Base-by-base conservation (phyloP, 2,329 filamentous ascomycete genomes). In the Sporothrix euskadiensis region DNA sequence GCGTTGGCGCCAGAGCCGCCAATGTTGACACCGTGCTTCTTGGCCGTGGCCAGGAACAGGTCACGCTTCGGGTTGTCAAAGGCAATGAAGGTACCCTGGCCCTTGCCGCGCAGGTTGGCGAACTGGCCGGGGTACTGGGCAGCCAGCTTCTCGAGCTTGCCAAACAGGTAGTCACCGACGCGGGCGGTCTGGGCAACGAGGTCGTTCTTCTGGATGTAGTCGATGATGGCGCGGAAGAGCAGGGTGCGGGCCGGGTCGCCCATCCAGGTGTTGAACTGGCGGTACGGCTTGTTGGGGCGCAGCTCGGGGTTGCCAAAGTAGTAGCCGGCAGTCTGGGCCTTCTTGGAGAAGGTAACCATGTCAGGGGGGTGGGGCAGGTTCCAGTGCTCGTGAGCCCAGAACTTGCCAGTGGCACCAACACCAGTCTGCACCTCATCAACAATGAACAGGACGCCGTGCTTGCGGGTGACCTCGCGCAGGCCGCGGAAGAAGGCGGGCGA, bases 341-440 rank as follows among this genome's bases (percentile, higher is more conserved):
- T 97, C 87, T 97, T 97, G 80, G 90, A 93, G 85, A 97, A 97
- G 74, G 94, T 97, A 61, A 97, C 94, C 86, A 97, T 96, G 85
- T 97, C 94, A 0, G 94, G 94, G 9, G 94, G 92, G 49, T 89
- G 84, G 69, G 87, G 80, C 59, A 97, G 88, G 81, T 92, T 88
- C 94, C 94, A 97, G 89, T 97, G 94, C 79, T 97, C 94, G 85
- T 97, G 94, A 9, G 94, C 94, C 94, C 94, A 97, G 89, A 97
- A 97, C 82, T 93, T 94, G 78, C 94, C 94, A 0, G 94, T 97
- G 54, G 94, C 94, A 78, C 94, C 94, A 35, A 97, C 91, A 81
- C 94, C 94, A 7, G 94, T 97, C 84, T 97, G 94, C 12, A 97
- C 94, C 84, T 97, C 94, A 81, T 97, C 94, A 76, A 97, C 94